Percentiles rank a stretch among this genome's conserved stretches.
These are phyloP conservation scores for Crepidotus sp. DNA, from an alignment of 1,284 basidiomycete genomes.

Conservation along the genomic window DNA sequence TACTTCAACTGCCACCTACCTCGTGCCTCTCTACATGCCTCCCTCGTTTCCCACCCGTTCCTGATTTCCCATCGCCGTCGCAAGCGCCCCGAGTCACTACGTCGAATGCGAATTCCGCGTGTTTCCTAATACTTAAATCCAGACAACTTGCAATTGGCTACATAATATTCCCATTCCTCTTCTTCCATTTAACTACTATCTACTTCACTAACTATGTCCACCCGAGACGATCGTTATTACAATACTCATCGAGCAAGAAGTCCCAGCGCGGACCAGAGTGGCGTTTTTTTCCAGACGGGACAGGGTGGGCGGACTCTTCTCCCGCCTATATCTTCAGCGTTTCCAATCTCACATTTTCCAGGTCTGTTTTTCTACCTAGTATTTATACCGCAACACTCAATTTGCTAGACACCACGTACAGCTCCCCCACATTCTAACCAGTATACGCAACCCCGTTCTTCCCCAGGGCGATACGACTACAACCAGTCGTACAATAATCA, in stretches of 20 bases:
- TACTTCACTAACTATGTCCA: constrained; percentile 52
- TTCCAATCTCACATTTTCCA: constrained; percentile 81
- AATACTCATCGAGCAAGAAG: constrained; percentile 46
- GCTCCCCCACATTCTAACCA: constrained; percentile 48
- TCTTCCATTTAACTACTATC: constrained; percentile 35
- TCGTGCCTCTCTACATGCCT: constrained; percentile 41
- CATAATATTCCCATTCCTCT: constrained; percentile 45
- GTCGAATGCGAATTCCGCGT: constrained; percentile 27
- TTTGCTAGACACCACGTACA: constrained; percentile 38
- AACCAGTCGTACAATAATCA: constrained; percentile 30
- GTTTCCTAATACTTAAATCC: constrained; percentile 40
- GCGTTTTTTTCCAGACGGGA: constrained; percentile 61
- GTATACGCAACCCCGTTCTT: constrained; percentile 55
- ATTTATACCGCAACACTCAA: constrained; percentile 44
- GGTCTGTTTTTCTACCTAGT: constrained; percentile 67
- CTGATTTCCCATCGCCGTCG: constrained; percentile 29
- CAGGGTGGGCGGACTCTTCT: constrained; percentile 82
- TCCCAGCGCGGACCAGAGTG: constrained; percentile 49
- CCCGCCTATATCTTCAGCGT: constrained; percentile 73
- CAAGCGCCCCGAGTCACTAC: constrained; percentile 21
- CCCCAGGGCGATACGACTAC: constrained; percentile 48
- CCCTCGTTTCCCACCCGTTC: constrained; percentile 37
- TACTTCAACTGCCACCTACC: constrained; percentile 32
- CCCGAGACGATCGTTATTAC: constrained; percentile 53
- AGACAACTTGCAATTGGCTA: constrained; percentile 32